A percentile compares a stretch with the other conserved stretches of the same genome.
Conservation (phyloP, 2,329 filamentous ascomycete species). For the Penicillium sp. region DNA sequence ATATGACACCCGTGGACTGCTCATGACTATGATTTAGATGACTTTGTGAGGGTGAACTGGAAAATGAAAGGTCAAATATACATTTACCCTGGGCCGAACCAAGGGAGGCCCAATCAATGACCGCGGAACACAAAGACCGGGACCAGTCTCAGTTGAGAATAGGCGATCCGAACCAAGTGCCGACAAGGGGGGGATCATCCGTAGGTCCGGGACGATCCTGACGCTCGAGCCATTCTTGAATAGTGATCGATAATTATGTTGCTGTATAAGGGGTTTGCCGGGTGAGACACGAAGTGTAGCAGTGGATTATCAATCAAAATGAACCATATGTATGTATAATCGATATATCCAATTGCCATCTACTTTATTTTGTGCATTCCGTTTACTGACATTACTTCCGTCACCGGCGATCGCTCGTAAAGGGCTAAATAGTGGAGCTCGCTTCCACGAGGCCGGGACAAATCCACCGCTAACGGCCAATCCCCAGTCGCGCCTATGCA, state of each 20-base stretch:
- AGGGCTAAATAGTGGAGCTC: constrained; percentile 22
- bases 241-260: background rate
- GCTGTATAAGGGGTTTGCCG: background rate
- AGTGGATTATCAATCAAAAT: background rate
- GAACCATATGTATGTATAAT: background rate
- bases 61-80: background rate
- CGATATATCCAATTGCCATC: background rate
- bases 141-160: constrained; percentile 1
- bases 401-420: constrained; percentile 20
- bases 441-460: constrained; percentile 27
- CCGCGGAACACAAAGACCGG: background rate
- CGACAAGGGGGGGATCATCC: constrained; percentile 11
- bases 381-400: background rate
- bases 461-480: constrained; percentile 20
- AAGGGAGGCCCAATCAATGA: constrained; percentile 5
- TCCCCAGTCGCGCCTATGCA: constrained; percentile 16
- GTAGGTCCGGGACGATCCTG: constrained; percentile 8
- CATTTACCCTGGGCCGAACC: constrained; percentile 6
- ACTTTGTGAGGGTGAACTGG: background rate
- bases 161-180: constrained; percentile 11
- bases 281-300: background rate
- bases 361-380: background rate
- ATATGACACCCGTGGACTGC: background rate
- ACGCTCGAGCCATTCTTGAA: constrained; percentile 8
- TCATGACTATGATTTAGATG: background rate